Conservation (phyloP, 129 eudicot genomes). For the Daucus carota region DH1_v3.0 NC_030386.2:28774001-28774500, state of each 20-base stretch:
- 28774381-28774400: neutral
- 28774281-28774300: neutral
- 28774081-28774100: conserved; percentile 4
- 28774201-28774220: neutral
- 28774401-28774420: neutral
- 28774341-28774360: neutral
- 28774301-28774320: neutral
- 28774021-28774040: neutral
- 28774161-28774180: neutral
- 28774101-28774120: neutral
- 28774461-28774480: no score
- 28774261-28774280: neutral
- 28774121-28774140: neutral
- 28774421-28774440: neutral
- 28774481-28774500: no score
- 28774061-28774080: neutral
- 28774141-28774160: neutral
- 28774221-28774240: neutral
- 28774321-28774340: neutral
- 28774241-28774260: neutral
- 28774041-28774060: conserved; percentile 2
- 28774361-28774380: no score
- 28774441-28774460: neutral
- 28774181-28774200: neutral
- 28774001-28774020: neutral